phyloP scores from a whole-genome alignment of 768 basidiomycete genomes.

The Podaxis sp. region DNA sequence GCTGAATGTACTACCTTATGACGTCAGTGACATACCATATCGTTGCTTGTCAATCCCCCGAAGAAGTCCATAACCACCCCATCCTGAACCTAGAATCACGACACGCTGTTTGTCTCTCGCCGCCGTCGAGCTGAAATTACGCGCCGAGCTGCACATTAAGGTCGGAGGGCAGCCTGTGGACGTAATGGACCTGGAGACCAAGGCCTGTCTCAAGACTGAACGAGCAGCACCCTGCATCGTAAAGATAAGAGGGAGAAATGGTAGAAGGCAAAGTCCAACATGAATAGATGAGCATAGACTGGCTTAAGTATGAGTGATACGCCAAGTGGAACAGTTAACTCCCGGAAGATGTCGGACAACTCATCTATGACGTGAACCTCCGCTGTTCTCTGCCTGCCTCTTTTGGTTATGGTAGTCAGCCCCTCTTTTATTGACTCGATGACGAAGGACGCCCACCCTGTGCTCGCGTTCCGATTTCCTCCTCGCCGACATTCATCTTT shows the following conservation, averaged over 20 bases:
- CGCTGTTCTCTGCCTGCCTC: neutral
- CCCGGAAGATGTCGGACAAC: slow-evolving; percentile 7
- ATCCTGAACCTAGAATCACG: slow-evolving; percentile 74
- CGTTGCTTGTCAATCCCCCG: slow-evolving; percentile 67
- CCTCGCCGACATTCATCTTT: neutral
- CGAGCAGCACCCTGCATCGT: neutral
- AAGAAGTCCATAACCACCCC: slow-evolving; percentile 76
- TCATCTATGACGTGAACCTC: slow-evolving; percentile 7
- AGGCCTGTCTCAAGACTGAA: neutral
- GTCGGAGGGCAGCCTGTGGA: neutral
- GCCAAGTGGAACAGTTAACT: neutral
- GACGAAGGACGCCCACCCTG: neutral
- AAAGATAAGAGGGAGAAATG: neutral
- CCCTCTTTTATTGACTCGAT: neutral
- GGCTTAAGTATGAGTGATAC: neutral
- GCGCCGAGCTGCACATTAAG: slow-evolving; percentile 14
- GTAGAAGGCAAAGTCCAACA: neutral
- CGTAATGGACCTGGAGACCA: neutral
- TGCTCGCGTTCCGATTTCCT: neutral
- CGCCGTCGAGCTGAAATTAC: slow-evolving; percentile 40
- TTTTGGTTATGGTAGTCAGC: neutral
- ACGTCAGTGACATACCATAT: slow-evolving; percentile 47
- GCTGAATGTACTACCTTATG: neutral
- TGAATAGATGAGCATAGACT: neutral
- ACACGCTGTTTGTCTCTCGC: slow-evolving; percentile 43